These are phyloP conservation scores for Aspergillus persii DNA, from an alignment of 2,329 filamentous ascomycete genomes.

Conservation along the genomic window DNA sequence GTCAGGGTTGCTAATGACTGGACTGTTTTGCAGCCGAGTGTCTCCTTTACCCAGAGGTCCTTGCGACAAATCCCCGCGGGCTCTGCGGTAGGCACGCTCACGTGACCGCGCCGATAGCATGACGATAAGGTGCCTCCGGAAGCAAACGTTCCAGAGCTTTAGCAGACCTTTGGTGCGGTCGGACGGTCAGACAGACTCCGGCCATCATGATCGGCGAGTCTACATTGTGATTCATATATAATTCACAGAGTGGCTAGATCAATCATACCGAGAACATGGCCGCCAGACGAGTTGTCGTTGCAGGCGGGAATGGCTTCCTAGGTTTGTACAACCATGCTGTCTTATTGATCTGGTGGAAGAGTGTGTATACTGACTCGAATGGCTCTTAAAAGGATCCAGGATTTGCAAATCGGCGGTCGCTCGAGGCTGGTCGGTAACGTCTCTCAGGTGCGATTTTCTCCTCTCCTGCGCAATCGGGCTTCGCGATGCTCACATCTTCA, in stretches of 20 bases:
- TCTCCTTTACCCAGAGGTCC: background rate
- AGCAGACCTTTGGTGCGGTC: background rate
- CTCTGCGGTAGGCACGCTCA: slow-evolving; percentile 3
- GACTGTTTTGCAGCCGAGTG: background rate
- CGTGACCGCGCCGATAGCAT: slow-evolving; percentile 24
- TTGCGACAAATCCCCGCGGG: slow-evolving; percentile 3
- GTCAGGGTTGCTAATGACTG: background rate
- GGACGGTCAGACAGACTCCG: background rate
- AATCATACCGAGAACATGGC: slow-evolving; percentile 43
- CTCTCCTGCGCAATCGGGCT: background rate
- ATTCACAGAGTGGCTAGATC: background rate
- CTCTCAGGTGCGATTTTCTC: slow-evolving; percentile 68
- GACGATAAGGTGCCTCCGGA: slow-evolving; percentile 17
- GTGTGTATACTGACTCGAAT: slow-evolving; percentile 7
- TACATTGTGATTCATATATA: slow-evolving; percentile 1
- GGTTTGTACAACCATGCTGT: slow-evolving; percentile 47
- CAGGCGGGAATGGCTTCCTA: slow-evolving; percentile 90
- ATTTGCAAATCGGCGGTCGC: slow-evolving; percentile 89
- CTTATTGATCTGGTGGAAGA: background rate
- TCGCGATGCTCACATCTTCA: slow-evolving; percentile 4
- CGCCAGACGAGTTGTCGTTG: slow-evolving; percentile 81
- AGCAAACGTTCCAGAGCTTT: slow-evolving; percentile 8
- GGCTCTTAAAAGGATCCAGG: slow-evolving; percentile 54
- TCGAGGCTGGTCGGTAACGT: slow-evolving; percentile 87
- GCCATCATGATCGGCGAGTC: slow-evolving; percentile 12